These are phyloP conservation scores for Craspedostauros australis DNA, from an alignment of 108 stramenopile genomes.

Conservation along the genomic window DNA sequence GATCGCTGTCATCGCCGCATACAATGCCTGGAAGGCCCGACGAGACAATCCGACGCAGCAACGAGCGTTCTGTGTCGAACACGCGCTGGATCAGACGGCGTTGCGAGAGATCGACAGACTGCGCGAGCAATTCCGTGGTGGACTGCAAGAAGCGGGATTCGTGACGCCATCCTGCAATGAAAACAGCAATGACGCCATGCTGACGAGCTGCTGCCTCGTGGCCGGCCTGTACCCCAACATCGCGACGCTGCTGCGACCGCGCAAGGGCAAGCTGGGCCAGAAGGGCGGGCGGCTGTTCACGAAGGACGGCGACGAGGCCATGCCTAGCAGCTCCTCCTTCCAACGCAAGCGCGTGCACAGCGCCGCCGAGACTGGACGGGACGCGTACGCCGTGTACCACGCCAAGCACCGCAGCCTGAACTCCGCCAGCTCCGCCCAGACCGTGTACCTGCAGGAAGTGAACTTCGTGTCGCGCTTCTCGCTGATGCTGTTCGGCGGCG, in stretches of 20 bases:
- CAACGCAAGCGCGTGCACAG: constrained; percentile 38
- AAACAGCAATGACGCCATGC: constrained; percentile 39
- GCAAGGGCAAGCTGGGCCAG: constrained; percentile 24
- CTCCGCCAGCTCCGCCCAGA: background rate
- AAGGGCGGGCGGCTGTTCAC: constrained; percentile 41
- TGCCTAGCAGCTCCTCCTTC: constrained; percentile 38
- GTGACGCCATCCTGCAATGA: constrained; percentile 14
- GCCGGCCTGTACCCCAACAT: constrained; percentile 68
- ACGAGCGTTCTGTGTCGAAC: constrained; percentile 22
- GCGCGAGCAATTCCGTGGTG: constrained; percentile 37
- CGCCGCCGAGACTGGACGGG: constrained; percentile 38
- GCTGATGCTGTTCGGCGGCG: constrained; percentile 55
- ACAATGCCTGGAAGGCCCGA: constrained; percentile 45
- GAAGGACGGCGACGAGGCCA: constrained; percentile 38
- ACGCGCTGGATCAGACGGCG: constrained; percentile 33
- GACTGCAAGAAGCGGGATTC: constrained; percentile 50
- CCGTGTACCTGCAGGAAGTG: constrained; percentile 50
- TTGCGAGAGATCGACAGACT: constrained; percentile 40
- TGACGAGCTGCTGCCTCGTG: constrained; percentile 53
- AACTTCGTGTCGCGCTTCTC: constrained; percentile 63
- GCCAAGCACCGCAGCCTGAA: constrained; percentile 35
- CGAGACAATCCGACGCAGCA: too few relatives aligned
- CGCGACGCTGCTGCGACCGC: constrained; percentile 46
- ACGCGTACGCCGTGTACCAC: constrained; percentile 65
- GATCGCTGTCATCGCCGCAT: constrained; percentile 53